Percentiles rank a stretch among this genome's conserved stretches.
Evolutionary conservation across 23 red algal genomes (phyloP).

Genomic region (Pyropia haitanensis): DNA sequence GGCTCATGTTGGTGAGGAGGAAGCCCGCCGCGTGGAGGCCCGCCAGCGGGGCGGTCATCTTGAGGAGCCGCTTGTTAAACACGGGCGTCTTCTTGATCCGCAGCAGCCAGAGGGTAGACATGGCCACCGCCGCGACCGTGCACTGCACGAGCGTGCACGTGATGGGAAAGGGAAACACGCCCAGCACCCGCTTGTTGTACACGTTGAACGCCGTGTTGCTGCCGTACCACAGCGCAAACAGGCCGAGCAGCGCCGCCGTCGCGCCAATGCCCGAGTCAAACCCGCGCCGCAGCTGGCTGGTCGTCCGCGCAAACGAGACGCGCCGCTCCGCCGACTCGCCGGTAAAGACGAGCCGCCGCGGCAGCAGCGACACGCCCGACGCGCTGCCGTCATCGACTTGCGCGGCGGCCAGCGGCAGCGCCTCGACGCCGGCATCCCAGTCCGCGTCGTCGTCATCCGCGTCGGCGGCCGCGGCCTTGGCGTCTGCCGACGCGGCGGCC

Average conservation of each 20-base stretch:
- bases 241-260: conserved; percentile 17
- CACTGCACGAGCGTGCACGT: conserved; percentile 89
- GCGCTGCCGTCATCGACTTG: no score
- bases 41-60: conserved; percentile 37
- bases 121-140: conserved; percentile 47
- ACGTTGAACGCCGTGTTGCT: conserved; percentile 93
- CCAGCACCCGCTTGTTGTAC: conserved; percentile 87
- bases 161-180: conserved; percentile 57
- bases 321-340: background rate
- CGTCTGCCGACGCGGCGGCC: no score
- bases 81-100: conserved; percentile 51
- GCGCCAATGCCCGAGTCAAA: conserved; percentile 52
- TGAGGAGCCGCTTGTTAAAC: conserved; percentile 46
- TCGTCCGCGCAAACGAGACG: conserved; percentile 10
- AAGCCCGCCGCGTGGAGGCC: conserved; percentile 74
- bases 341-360: no score
- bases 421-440: no score
- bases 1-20: conserved; percentile 73
- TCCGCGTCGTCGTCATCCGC: no score
- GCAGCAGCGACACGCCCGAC: no score
- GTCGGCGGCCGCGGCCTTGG: no score
- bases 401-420: no score
- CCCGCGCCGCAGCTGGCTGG: conserved; percentile 17
- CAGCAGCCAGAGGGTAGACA: conserved; percentile 60
- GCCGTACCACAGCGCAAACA: conserved; percentile 86